A percentile compares a stretch with the other conserved stretches of the same genome.
Evolutionary conservation across 164 flowering plant species (phyloP).

Genomic region (Chimonanthus praecox): DNA sequence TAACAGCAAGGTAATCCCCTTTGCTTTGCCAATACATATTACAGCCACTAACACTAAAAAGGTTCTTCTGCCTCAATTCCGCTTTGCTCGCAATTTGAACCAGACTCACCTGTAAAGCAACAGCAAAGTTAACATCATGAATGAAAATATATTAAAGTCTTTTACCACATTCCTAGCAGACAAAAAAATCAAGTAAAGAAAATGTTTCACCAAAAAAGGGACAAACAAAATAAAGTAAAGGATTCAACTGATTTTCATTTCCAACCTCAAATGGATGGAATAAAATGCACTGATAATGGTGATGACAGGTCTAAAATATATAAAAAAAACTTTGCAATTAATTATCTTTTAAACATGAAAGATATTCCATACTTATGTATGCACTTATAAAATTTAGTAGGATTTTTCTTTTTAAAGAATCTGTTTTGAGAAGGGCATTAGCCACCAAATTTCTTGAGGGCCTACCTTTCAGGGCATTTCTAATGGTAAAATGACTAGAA

Average conservation of each 20-base stretch:
- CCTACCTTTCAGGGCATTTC: too few relatives aligned
- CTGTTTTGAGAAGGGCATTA: background rate
- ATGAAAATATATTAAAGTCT: too few relatives aligned
- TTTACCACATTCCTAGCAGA: background rate
- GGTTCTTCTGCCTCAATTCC: conserved; percentile 94
- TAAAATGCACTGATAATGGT: too few relatives aligned
- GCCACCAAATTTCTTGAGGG: too few relatives aligned
- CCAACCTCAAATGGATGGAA: too few relatives aligned
- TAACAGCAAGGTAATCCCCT: conserved; percentile 97
- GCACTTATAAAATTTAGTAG: too few relatives aligned
- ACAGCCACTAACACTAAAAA: conserved; percentile 96
- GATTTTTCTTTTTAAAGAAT: too few relatives aligned
- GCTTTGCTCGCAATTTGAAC: conserved; percentile 85
- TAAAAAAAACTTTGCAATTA: too few relatives aligned
- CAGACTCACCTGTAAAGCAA: conserved; percentile 59
- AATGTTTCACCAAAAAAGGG: background rate
- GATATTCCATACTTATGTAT: background rate
- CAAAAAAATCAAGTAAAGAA: background rate
- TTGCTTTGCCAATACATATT: conserved; percentile 99
- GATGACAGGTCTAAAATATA: too few relatives aligned
- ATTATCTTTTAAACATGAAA: background rate
- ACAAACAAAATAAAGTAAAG: background rate
- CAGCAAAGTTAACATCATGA: conserved; percentile 1
- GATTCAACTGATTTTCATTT: background rate
- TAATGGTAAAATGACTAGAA: too few relatives aligned